Percentiles rank a stretch among this genome's conserved stretches.
These are phyloP conservation scores for Pelargonium myrrhifolium DNA, from an alignment of 441 rosid genomes.

Conservation along the genomic window DNA sequence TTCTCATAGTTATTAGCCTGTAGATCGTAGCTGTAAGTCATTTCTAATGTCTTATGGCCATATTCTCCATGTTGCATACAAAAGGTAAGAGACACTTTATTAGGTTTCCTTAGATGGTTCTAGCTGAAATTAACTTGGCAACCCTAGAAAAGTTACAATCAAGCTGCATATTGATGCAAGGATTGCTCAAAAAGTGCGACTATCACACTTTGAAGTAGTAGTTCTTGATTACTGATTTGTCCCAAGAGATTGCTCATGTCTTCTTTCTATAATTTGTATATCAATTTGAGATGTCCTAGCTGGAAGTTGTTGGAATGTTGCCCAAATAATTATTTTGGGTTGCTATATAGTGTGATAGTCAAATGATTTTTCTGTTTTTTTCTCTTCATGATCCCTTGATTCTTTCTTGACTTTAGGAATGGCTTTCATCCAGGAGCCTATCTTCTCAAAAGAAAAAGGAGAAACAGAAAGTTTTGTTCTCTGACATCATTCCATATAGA, in stretches of 20 bases:
- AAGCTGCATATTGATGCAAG: neutral
- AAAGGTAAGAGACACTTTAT: neutral
- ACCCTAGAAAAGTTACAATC: neutral
- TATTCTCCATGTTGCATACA: neutral
- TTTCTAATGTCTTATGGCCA: neutral
- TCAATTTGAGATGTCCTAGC: constrained; percentile 1
- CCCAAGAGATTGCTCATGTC: neutral
- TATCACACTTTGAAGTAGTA: neutral
- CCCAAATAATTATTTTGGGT: neutral
- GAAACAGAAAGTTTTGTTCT: neutral
- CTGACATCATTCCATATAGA: neutral
- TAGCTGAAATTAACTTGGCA: neutral
- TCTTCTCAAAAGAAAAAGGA: neutral
- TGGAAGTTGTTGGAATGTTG: neutral
- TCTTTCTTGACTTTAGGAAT: neutral
- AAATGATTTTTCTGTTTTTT: neutral
- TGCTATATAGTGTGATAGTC: neutral
- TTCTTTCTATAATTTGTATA: too few species aligned
- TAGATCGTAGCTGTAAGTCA: neutral
- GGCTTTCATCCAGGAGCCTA: neutral
- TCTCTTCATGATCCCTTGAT: neutral
- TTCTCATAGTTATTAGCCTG: neutral
- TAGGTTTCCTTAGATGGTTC: neutral
- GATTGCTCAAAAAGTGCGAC: neutral
- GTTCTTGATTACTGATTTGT: neutral